Evolutionary conservation across 805 yeast genomes (phyloP), one percentile per base, ranked within the genome.

Genomic region (Nakazawaea wyomingensis): DNA sequence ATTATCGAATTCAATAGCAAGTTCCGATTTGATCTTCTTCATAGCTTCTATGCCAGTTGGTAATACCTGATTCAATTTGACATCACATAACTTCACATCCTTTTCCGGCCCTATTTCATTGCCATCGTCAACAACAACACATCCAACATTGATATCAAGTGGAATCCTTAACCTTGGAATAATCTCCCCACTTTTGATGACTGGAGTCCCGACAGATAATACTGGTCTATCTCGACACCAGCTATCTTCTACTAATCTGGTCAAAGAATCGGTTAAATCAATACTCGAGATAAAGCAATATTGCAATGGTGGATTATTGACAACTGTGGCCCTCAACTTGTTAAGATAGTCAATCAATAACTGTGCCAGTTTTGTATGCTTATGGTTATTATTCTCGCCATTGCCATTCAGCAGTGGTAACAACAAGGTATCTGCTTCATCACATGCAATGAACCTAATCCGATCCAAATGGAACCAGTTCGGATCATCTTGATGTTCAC

Each of bases 351-450:
- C 54, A 14, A 64, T 44, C 21, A 64, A 46, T 22, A 50, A 41
- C n/a, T 55, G 60, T n/a, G 60, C 46, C 2, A 68, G 66, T 28
- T 13, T 24, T 8, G 10, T 11, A 34, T 38, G 46, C 28, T 46
- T 52, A n/a, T 48, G 43, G 1, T 49, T 39, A 20, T 51, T 53
- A 3, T 56, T 22, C 18, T 48, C 45, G 11, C 3, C 11, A 11
- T 3, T 34, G 22, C 8, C 37, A 39, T 4, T 49, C 40, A 27
- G 57, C 57, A 10, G 35, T 44, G 27, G 11, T 11, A 41, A 18
- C 9, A 64, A 31, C 59, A 61, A 55, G 6, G 50, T 41, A 38
- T 60, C 65, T 29, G 62, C 57, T 46, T 64, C 68, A 48, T 64
- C 69, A 13, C 57, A 62, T 7, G 51, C 59, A 28, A 64, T 50